These are phyloP conservation scores for Cyberlindnera suaveolens DNA, from an alignment of 805 yeast genomes.

Conservation along the genomic window DNA sequence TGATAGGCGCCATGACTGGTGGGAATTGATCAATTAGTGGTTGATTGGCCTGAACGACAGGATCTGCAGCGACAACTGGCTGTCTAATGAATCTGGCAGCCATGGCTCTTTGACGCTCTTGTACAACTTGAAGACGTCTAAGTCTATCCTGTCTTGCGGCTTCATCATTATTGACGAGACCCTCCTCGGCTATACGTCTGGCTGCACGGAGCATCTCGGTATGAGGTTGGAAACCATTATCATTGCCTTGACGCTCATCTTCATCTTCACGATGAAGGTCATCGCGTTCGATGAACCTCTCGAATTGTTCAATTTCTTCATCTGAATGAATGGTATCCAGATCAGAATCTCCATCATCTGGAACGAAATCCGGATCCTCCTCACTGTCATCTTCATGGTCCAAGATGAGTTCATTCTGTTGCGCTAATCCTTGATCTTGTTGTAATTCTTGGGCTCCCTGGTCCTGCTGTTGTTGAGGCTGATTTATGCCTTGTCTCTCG, in stretches of 20 bases:
- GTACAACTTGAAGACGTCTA: no score
- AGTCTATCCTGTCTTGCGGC: no score
- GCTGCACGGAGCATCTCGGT: no score
- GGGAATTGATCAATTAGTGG: constrained; percentile 8
- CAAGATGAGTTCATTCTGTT: neutral
- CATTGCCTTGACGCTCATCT: constrained; percentile 8
- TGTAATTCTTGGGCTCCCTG: neutral
- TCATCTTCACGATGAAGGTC: constrained; percentile 4
- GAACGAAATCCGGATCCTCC: constrained; percentile 26
- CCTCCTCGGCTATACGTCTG: no score
- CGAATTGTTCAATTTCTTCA: constrained; percentile 11
- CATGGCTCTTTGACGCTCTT: no score
- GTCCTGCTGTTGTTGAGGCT: neutral
- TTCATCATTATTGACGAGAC: no score
- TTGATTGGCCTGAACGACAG: neutral
- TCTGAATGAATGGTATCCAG: constrained; percentile 4
- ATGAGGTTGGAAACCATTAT: neutral
- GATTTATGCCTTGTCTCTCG: neutral
- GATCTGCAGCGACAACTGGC: no score
- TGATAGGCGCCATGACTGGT: constrained; percentile 10
- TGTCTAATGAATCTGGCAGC: no score
- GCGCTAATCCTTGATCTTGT: neutral
- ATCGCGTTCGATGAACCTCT: constrained; percentile 12
- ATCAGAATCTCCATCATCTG: constrained; percentile 17
- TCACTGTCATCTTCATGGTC: constrained; percentile 21